Base-by-base conservation (phyloP, 2,329 filamentous ascomycete species). In the Botryosphaeria agaves region DNA sequence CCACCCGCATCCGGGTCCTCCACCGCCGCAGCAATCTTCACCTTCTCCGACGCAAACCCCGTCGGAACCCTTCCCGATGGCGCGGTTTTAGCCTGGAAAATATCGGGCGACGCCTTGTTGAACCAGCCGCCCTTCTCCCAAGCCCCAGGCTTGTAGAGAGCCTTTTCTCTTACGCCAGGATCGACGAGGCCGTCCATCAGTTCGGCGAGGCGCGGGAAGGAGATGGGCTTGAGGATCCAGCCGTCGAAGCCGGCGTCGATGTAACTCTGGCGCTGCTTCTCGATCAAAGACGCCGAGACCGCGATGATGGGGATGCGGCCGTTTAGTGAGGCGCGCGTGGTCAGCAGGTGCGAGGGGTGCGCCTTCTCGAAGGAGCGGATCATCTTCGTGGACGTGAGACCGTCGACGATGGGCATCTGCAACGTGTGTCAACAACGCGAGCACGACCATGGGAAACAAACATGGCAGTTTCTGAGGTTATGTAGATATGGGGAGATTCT, bases 101-200 rank as follows among this genome's bases (percentile, higher is more conserved):
- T 40, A 32, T 51, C 48, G 32, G 51, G 44, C 32, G 55, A 46
- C 4, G 44, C 46, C n/a, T 47, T 41, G 11, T 57, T 50, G 38
- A 92, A 89, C 83, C 83, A 93, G 1, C 84, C 84, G 3, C 84
- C 84, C n/a, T 61, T 58, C 41, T 91, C 83, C 84, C 83, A 93
- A 27, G 73, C 51, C 0, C 83, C 82, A 2, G 70, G 59, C 26
- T 61, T 52, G 45, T 91, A 91, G 1, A 84, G 47, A 41, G 71
- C 75, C n/a, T 60, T 51, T 12, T 66, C 52, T 12, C 81, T 64
- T 1, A 64, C 55, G 0, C 66, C 53, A 1, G 65, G 56, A 27
- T 80, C 65, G 3, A 71, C 62, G 23, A 89, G 79, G 1, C 81
- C 82, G 1, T 59, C 51, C 32, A 92, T 62, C 5, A 92, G 59